These are phyloP conservation scores for Claviceps sp. DNA, from an alignment of 2,329 filamentous ascomycete genomes.

Conservation along the genomic window DNA sequence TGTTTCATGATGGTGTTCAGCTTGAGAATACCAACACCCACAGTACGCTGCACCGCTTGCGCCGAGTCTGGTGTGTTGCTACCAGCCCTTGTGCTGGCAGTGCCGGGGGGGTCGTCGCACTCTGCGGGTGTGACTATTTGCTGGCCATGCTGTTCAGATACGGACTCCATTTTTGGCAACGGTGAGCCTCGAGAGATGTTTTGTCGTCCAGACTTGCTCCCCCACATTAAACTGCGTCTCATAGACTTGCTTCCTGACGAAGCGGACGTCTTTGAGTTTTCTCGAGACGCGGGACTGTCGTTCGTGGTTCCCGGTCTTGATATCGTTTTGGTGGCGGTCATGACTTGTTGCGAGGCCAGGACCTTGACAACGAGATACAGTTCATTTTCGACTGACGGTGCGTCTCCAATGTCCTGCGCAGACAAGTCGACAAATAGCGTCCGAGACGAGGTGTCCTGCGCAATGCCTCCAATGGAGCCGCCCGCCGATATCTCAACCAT, in stretches of 20 bases:
- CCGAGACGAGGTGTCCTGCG: conserved; percentile 56
- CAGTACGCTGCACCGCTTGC: conserved; percentile 36
- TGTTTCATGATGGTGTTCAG: conserved; percentile 64
- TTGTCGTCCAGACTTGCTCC: conserved; percentile 41
- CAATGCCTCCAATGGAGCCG: conserved; percentile 53
- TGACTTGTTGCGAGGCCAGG: conserved; percentile 42
- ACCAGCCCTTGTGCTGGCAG: conserved; percentile 35
- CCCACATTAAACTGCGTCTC: conserved; percentile 58
- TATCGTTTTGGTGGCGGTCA: conserved; percentile 27
- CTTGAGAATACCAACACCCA: conserved; percentile 67
- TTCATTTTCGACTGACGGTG: conserved; percentile 50
- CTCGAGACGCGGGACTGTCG: conserved; percentile 28
- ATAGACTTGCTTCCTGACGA: conserved; percentile 38
- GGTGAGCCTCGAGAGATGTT: conserved; percentile 38
- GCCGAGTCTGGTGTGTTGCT: conserved; percentile 9
- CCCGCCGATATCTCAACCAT: conserved; percentile 63
- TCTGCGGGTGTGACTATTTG: conserved; percentile 30
- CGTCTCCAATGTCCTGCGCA: conserved; percentile 55
- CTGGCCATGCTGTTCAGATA: conserved; percentile 38
- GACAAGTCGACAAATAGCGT: conserved; percentile 83
- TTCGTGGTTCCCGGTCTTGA: conserved; percentile 38
- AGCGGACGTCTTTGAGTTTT: conserved; percentile 33
- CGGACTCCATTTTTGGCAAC: conserved; percentile 37
- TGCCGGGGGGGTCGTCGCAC: conserved; percentile 35
- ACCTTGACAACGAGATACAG: conserved; percentile 78